Evolutionary conservation across 257 asterid species (phyloP).

Genomic region (Solanum gracilifrons): DNA sequence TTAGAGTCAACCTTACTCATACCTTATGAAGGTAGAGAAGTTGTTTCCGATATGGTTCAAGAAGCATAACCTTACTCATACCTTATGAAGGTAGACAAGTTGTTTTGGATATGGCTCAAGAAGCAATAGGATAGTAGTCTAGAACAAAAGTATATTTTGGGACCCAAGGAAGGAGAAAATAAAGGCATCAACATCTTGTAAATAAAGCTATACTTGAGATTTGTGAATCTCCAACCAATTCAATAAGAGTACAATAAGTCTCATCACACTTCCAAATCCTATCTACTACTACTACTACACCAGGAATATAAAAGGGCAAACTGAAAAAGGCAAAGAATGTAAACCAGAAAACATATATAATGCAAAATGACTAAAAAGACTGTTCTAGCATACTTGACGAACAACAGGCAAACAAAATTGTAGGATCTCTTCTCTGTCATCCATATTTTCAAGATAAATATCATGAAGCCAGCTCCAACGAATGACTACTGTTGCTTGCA

Average conservation of each 20-base stretch:
- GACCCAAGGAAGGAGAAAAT: background rate
- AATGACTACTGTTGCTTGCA: slow-evolving; percentile 67
- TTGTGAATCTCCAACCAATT: background rate
- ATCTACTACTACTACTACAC: background rate
- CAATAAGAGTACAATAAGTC: background rate
- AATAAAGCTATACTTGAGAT: background rate
- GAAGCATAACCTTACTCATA: background rate
- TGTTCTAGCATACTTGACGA: background rate
- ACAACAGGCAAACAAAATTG: background rate
- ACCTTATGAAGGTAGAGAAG: background rate
- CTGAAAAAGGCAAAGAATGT: background rate
- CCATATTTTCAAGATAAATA: background rate
- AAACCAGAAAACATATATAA: background rate
- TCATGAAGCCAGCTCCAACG: background rate
- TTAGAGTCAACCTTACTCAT: background rate
- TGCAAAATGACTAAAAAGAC: background rate
- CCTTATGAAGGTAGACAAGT: background rate
- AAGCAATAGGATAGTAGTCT: background rate
- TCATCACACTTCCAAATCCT: background rate
- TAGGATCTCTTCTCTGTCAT: background rate
- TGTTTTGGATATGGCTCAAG: background rate
- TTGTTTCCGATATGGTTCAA: background rate
- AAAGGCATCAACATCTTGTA: background rate
- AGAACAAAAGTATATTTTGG: background rate
- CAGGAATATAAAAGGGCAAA: background rate